Base-by-base conservation (phyloP, 2,329 filamentous ascomycete genomes). In the Fusarium poae region DNA sequence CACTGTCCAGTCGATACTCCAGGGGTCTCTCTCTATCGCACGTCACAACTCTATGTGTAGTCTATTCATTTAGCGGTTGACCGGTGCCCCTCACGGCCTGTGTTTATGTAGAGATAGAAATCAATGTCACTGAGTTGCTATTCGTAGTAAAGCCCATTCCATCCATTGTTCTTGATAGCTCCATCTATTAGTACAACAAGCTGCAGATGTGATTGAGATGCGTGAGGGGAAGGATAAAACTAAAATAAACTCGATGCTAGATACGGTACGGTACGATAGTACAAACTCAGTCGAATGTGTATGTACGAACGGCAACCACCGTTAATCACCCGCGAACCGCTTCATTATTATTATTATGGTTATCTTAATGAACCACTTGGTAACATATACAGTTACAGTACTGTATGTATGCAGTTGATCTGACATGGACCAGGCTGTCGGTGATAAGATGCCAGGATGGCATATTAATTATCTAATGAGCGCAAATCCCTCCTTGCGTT, bases 371-470 rank as follows among this genome's bases (percentile, higher is more conserved):
- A 25, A 48, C 45, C 50, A 64, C 65, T 42, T 56, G 57, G 9
- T 16, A 21, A 51, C n/a, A n/a, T 21, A 35, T 53, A 60, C 54
- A 57, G 57, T 62, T 35, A 49, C 23, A 50, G 23, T 20, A 50
- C 46, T 37, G 23, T 50, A n/a, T n/a, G n/a, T n/a, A 52, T 65
- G 62, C 56, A 65, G 51, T 58, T 63, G 57, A 68, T 72, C 62
- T 64, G 62, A 61, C 72, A 70, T 64, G 70, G 72, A 70, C 71
- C 71, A 72, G 71, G 54, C 57, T 32, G 29, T 68, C 66, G 70
- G 65, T 70, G 57, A 55, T 68, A 57, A 73, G 57, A 58, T 66
- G 44, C 67, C 61, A 62, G 68, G 62, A 60, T 71, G 30, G 39
- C 63, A 57, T 45, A 51, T 57, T 52, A 55, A 34, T 49, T 53